Conservation (phyloP, 148 eudicot species). For the Beta vulgaris region DNA sequence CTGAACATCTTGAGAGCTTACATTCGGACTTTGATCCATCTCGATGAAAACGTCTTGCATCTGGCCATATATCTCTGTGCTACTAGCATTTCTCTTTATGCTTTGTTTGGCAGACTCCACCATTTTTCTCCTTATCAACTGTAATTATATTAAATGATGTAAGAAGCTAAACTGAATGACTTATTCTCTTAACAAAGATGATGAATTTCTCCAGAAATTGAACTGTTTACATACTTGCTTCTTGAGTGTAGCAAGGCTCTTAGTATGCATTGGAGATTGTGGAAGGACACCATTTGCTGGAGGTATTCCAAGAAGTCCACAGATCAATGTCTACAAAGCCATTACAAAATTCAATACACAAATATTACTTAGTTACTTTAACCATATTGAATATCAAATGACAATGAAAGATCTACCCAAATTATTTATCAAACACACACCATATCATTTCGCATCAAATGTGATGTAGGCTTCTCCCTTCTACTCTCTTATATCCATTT, state of each 20-base stretch:
- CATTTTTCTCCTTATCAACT: conserved; percentile 44
- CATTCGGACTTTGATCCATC: conserved; percentile 46
- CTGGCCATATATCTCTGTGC: conserved; percentile 47
- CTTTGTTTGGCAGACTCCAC: conserved; percentile 46
- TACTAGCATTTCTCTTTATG: conserved; percentile 42
- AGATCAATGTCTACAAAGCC: conserved; percentile 56
- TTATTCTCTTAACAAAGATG: no score
- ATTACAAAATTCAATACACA: not conserved
- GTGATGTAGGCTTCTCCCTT: no score
- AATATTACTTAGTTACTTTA: no score
- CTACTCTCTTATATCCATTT: no score
- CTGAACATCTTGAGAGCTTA: conserved; percentile 27
- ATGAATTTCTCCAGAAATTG: no score
- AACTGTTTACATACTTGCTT: conserved; percentile 52
- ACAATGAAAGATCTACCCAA: no score
- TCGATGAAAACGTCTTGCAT: conserved; percentile 54
- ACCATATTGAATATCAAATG: no score
- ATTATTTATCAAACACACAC: no score
- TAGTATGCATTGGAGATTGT: conserved; percentile 93
- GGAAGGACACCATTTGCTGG: conserved; percentile 96
- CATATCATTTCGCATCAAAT: no score
- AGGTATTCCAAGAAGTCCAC: conserved; percentile 90
- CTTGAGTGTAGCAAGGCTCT: conserved; percentile 79
- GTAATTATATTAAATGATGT: conserved; percentile 6
- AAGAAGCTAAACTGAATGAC: not conserved